Base-by-base conservation (phyloP, 2,329 filamentous ascomycete species). In the Colletotrichum brevisporum region DNA sequence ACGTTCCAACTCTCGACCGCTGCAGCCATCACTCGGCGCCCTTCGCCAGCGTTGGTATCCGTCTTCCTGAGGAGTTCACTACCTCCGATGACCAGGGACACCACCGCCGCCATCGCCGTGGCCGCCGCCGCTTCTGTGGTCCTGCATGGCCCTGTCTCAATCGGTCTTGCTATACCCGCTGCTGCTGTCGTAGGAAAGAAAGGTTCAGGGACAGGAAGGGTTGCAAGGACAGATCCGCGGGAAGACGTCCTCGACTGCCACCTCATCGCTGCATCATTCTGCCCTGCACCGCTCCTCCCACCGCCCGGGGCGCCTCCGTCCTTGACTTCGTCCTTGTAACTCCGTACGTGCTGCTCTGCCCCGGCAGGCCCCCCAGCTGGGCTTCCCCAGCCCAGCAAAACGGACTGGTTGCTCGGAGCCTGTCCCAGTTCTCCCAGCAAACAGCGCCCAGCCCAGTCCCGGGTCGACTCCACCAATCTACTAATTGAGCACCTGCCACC, bases 31-130 rank as follows among this genome's bases (percentile, higher is more conserved):
- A 16, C 48, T 59, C 27, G 39, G 48, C 41, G 57, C 54, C 41
- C 41, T 68, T 50, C 51, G 61, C 61, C 65, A n/a, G n/a, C n/a
- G 66, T 61, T 61, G 54, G 18, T 57, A 59, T 21, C 61, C 61
- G 61, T 31, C 60, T 36, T 36, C 31, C 31, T 36, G 31, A 36
- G 31, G 31, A 36, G 31, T 36, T 36, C 31, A 10, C 8, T 36
- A 10, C 31, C 31, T 36, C 31, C 31, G n/a, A 24, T 3, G 4
- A 24, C 4, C 21, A 24, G 21, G 21, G 4, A 3, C 21, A 36
- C 31, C 31, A 36, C 31, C 31, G 10, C 31, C 31, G 31, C 31
- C 31, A 12, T 36, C 57, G 47, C 27, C 57, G 57, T 24, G 27
- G 43, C 36, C 41, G 18, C 31, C 31, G 39, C n/a, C 26, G 13